phyloP scores from a whole-genome alignment of 306 rosid species.

The Begonia masoniana region DNA sequence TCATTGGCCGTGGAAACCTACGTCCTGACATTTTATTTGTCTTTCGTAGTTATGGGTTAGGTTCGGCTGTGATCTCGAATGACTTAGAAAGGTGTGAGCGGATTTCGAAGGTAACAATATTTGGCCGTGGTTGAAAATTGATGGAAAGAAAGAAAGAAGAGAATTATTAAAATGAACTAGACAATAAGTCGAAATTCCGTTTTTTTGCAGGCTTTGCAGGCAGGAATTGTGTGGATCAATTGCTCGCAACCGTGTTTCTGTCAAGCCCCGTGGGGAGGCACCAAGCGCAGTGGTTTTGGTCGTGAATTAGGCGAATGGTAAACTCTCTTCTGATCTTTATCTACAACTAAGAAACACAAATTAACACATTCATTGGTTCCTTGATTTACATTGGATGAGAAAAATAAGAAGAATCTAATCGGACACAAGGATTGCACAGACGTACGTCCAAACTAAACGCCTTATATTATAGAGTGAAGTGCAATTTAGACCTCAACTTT shows the following conservation, averaged over 20 bases:
- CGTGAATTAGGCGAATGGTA: conserved; percentile 99
- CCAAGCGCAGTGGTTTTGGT: conserved; percentile 88
- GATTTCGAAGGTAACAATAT: conserved; percentile 51
- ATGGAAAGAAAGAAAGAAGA: too few relatives aligned
- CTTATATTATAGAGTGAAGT: too few relatives aligned
- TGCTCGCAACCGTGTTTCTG: conserved; percentile 96
- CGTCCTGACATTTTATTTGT: conserved; percentile 12
- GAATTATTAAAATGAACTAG: too few relatives aligned
- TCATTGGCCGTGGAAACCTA: conserved; percentile 7
- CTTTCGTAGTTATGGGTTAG: conserved; percentile 68
- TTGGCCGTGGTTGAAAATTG: too few relatives aligned
- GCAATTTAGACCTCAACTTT: too few relatives aligned
- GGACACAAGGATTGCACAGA: too few relatives aligned
- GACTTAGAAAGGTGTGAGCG: conserved; percentile 95
- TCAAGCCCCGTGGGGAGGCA: conserved; percentile 99
- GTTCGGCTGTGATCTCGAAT: conserved; percentile 79
- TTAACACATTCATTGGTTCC: too few relatives aligned
- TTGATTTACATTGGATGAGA: too few relatives aligned
- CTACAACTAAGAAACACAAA: neutral
- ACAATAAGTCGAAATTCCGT: neutral
- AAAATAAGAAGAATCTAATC: too few relatives aligned
- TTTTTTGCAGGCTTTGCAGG: conserved; percentile 57
- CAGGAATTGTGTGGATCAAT: conserved; percentile 90
- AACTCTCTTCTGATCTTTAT: conserved; percentile 9
- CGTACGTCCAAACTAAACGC: too few relatives aligned